Evolutionary conservation across 2,329 filamentous ascomycete species (phyloP).

Genomic region (Phaeosphaeriaceae sp.): DNA sequence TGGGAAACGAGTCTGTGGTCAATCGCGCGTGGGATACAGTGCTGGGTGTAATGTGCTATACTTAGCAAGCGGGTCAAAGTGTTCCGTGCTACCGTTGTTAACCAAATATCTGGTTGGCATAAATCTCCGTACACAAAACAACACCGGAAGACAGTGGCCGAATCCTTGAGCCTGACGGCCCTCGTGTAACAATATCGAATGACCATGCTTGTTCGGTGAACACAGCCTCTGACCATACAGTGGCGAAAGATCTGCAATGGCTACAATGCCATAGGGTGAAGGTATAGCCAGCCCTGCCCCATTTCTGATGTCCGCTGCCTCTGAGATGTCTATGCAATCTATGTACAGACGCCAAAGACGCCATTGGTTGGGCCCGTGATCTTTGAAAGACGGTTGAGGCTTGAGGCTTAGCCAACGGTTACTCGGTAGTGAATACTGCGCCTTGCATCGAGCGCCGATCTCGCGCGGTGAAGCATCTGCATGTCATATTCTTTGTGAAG

Average conservation of each 20-base stretch:
- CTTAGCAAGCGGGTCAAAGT: background rate
- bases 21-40: background rate
- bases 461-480: background rate
- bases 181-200: background rate
- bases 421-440: background rate
- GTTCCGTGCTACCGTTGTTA: too few species aligned
- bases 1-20: background rate
- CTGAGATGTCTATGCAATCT: background rate
- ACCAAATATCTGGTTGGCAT: background rate
- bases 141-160: background rate
- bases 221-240: background rate
- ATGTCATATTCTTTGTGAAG: background rate
- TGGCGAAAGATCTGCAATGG: background rate
- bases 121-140: background rate
- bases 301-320: background rate
- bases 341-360: background rate
- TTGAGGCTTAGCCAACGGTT: background rate
- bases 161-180: too few species aligned
- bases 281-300: background rate
- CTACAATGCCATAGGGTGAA: background rate
- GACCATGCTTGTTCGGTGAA: background rate
- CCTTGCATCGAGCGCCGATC: background rate
- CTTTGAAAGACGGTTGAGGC: background rate
- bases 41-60: background rate
- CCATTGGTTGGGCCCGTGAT: background rate